Conservation (phyloP, 78 protist genomes). For the Dictyostelium firmibasis region DNA sequence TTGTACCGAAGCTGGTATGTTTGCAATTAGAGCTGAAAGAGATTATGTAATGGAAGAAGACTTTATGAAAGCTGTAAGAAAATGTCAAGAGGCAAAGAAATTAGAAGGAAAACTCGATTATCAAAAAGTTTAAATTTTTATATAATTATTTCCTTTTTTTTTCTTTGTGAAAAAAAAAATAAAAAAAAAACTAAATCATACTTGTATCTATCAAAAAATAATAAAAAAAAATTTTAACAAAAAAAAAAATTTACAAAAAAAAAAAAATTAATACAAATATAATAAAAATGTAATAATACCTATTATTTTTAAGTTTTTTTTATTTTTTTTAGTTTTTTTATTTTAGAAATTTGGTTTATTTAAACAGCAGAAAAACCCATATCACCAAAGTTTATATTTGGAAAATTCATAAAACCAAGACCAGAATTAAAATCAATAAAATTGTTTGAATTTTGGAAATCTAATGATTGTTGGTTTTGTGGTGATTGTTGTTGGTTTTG, state of each 20-base stretch:
- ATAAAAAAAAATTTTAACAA: too few relatives aligned
- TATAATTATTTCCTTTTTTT: not conserved
- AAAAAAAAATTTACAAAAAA: too few relatives aligned
- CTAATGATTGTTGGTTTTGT: not conserved
- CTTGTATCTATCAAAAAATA: not conserved
- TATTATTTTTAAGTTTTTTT: too few relatives aligned
- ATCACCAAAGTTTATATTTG: slow-evolving; percentile 22
- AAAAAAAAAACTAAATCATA: too few relatives aligned
- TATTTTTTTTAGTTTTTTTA: not conserved
- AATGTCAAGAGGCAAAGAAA: slow-evolving; percentile 97
- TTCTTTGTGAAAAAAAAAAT: too few relatives aligned
- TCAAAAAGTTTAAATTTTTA: slow-evolving; percentile 48
- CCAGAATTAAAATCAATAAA: slow-evolving; percentile 36
- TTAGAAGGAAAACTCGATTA: slow-evolving; percentile 93
- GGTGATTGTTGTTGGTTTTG: slow-evolving; percentile 30
- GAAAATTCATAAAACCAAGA: slow-evolving; percentile 19
- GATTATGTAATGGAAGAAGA: slow-evolving; percentile 97
- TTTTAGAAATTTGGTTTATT: not conserved
- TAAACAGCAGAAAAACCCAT: slow-evolving; percentile 57
- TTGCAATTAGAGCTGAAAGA: slow-evolving; percentile 98
- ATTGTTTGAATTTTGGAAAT: not conserved
- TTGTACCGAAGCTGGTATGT: slow-evolving; percentile 99
- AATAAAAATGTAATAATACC: not conserved
- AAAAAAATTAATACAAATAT: not conserved
- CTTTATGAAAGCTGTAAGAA: slow-evolving; percentile 98